These are phyloP conservation scores for Gymnopilus dilepis DNA, from an alignment of 768 basidiomycete genomes.

Conservation along the genomic window DNA sequence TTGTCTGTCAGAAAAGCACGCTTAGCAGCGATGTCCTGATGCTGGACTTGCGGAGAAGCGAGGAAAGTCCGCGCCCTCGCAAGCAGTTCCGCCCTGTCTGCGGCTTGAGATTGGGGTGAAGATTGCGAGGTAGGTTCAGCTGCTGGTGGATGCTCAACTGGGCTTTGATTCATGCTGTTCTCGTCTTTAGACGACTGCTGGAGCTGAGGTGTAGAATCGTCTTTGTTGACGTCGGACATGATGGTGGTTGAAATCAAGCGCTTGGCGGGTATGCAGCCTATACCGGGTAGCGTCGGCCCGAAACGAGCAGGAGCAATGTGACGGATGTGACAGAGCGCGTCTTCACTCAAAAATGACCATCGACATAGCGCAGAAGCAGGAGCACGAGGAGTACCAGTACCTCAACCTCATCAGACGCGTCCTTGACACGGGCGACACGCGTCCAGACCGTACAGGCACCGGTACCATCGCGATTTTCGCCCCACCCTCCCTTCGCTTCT, in stretches of 20 bases:
- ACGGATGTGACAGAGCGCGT: conserved; percentile 14
- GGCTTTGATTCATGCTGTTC: background rate
- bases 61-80: conserved; percentile 68
- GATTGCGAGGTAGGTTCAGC: conserved; percentile 3
- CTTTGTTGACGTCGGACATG: conserved; percentile 6
- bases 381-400: conserved; percentile 91
- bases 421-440: conserved; percentile 73
- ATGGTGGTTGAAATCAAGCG: background rate
- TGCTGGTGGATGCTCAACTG: background rate
- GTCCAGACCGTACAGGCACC: conserved; percentile 93
- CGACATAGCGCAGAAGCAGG: conserved; percentile 10
- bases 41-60: conserved; percentile 63
- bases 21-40: conserved; percentile 61
- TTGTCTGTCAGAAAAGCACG: conserved; percentile 72
- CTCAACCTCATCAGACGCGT: conserved; percentile 80
- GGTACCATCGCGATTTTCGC: conserved; percentile 94
- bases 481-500: conserved; percentile 89
- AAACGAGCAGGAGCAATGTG: background rate
- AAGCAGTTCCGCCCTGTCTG: conserved; percentile 43
- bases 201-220: background rate
- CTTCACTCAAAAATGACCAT: conserved; percentile 14
- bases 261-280: background rate
- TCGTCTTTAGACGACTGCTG: background rate
- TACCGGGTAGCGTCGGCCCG: conserved; percentile 4
- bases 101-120: background rate